Percentiles rank a stretch among this genome's conserved stretches.
These are phyloP conservation scores for Barnettozyma californica DNA, from an alignment of 805 yeast species.

Conservation along the genomic window DNA sequence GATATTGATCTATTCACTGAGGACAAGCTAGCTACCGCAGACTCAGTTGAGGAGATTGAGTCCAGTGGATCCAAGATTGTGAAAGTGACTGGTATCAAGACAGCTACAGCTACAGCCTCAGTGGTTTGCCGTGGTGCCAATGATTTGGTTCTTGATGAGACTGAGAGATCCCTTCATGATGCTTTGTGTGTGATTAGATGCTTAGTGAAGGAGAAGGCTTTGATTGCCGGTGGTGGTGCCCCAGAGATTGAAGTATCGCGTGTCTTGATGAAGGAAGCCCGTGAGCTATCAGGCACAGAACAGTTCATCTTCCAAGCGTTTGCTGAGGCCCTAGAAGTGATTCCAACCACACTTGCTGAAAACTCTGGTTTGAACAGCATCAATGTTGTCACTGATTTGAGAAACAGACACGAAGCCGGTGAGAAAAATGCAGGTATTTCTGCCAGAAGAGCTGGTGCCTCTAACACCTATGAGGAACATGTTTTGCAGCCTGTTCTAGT, in stretches of 20 bases:
- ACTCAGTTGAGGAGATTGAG: constrained; percentile 72
- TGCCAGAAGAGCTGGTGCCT: constrained; percentile 88
- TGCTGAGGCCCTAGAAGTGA: constrained; percentile 88
- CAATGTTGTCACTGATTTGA: constrained; percentile 84
- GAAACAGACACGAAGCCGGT: constrained; percentile 87
- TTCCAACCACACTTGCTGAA: constrained; percentile 93
- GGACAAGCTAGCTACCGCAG: constrained; percentile 89
- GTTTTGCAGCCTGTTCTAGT: constrained; percentile 96
- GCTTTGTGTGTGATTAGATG: constrained; percentile 89
- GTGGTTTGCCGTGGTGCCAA: constrained; percentile 95
- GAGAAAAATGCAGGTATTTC: constrained; percentile 93
- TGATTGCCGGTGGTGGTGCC: constrained; percentile 99
- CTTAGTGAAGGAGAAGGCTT: constrained; percentile 79
- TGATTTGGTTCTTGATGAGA: constrained; percentile 82
- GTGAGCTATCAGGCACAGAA: constrained; percentile 88
- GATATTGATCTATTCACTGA: constrained; percentile 91
- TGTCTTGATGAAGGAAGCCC: constrained; percentile 89
- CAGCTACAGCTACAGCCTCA: constrained; percentile 71
- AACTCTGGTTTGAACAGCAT: constrained; percentile 95
- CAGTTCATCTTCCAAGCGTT: constrained; percentile 45
- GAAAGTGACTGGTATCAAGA: constrained; percentile 76
- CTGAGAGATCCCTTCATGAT: constrained; percentile 96
- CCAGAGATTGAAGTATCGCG: constrained; percentile 97
- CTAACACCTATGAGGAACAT: constrained; percentile 87
- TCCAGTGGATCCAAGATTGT: constrained; percentile 60